These are phyloP conservation scores for Colletotrichum neosansevieriae DNA, from an alignment of 2,329 filamentous ascomycete genomes.

Conservation along the genomic window DNA sequence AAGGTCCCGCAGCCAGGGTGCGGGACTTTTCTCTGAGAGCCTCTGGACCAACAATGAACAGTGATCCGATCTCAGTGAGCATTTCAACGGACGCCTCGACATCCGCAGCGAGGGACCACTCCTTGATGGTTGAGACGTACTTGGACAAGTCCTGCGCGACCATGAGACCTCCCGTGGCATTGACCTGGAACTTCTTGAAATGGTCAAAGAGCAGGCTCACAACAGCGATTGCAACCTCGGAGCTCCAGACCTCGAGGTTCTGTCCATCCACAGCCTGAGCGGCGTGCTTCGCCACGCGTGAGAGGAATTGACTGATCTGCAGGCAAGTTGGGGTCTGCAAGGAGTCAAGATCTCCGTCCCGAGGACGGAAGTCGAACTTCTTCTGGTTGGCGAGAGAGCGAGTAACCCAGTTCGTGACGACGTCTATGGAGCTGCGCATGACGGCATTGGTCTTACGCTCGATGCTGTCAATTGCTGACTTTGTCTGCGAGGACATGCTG, in stretches of 20 bases:
- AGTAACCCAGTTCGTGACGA: slow-evolving; percentile 80
- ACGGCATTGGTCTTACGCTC: slow-evolving; percentile 83
- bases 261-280: slow-evolving; percentile 81
- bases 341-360: slow-evolving; percentile 82
- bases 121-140: slow-evolving; percentile 87
- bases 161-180: slow-evolving; percentile 92
- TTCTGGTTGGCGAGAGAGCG: slow-evolving; percentile 82
- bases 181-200: slow-evolving; percentile 94
- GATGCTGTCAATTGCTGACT: slow-evolving; percentile 78
- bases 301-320: slow-evolving; percentile 83
- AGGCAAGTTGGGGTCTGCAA: slow-evolving; percentile 90
- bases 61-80: slow-evolving; percentile 90
- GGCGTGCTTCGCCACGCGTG: slow-evolving; percentile 72
- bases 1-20: slow-evolving; percentile 61
- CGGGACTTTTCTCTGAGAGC: slow-evolving; percentile 78
- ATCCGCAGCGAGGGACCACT: slow-evolving; percentile 81
- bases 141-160: slow-evolving; percentile 96
- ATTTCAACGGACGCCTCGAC: slow-evolving; percentile 81
- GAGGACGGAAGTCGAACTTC: slow-evolving; percentile 91
- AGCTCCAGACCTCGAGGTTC: slow-evolving; percentile 85
- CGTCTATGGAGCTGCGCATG: slow-evolving; percentile 70
- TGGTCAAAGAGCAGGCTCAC: slow-evolving; percentile 87
- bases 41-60: slow-evolving; percentile 93
- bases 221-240: slow-evolving; percentile 85
- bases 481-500: slow-evolving; percentile 88